Conservation (phyloP, 495 filamentous ascomycete genomes). For the Penicillium maclennaniae region DNA sequence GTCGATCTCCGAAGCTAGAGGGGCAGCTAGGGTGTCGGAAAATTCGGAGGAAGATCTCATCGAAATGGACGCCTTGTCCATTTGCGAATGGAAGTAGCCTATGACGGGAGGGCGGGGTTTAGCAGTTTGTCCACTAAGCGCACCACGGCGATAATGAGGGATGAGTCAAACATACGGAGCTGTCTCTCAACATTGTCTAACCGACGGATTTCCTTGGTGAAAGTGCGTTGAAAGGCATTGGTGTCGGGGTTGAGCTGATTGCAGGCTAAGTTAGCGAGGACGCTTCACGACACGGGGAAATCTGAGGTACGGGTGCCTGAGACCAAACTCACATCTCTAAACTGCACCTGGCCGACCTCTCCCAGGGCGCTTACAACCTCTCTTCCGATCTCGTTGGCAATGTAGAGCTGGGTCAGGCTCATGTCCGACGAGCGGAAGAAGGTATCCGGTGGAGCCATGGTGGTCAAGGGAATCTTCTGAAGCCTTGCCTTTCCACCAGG, state of each 20-base stretch:
- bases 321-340: constrained; percentile 76
- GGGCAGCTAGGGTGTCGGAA: constrained; percentile 75
- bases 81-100: constrained; percentile 90
- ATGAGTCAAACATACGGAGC: constrained; percentile 61
- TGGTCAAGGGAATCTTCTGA: constrained; percentile 26
- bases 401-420: constrained; percentile 99
- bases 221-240: constrained; percentile 92
- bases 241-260: constrained; percentile 83
- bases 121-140: constrained; percentile 1
- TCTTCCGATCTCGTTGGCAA: constrained; percentile 95
- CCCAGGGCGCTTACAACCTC: constrained; percentile 96
- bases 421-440: constrained; percentile 99
- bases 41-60: constrained; percentile 84
- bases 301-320: background rate
- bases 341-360: constrained; percentile 92
- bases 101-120: constrained; percentile 3
- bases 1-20: constrained; percentile 89
- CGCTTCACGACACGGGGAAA: background rate
- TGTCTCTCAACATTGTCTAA: constrained; percentile 98
- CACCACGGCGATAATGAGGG: background rate
- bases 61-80: constrained; percentile 83
- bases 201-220: constrained; percentile 93
- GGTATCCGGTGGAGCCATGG: constrained; percentile 68
- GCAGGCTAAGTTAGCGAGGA: constrained; percentile 1
- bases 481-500: constrained; percentile 30